Evolutionary conservation across 176 grass and related monocot genomes (phyloP), one percentile per base, ranked within the genome.

Genomic region (Carex scoparia): DNA sequence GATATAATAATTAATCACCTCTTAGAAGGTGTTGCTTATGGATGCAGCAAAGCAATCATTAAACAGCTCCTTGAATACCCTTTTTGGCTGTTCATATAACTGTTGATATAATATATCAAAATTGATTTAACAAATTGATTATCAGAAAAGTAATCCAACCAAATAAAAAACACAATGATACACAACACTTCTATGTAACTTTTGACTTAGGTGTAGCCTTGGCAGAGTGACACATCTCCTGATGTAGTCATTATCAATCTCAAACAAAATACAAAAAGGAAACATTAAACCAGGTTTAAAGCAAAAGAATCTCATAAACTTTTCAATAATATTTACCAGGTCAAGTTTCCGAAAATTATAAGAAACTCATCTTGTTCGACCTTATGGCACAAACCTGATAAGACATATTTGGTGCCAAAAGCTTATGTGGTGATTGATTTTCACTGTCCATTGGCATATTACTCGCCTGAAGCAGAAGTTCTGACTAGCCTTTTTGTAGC

Each of bases 301-400:
- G 16, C 38, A 48, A 16, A 67, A 68, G n/a, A 65, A 54, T 14
- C 58, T 83, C 23, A 83, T 69, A 1, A 66, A 33, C 60, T 48
- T 23, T 78, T 79, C 84, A 76, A 81, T 60, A 5, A 61, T 77
- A 12, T 23, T 84, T 83, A 78, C 28, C 91, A 98, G 96, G 87
- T 85, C 86, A 94, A 35, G 71, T 90, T 90, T 87, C 96, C 93
- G 79, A 61, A 32, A 81, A 76, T 98, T 33, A 77, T 92, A 89
- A 93, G 93, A 81, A 92, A 86, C 73, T 92, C 91, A 73, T 31
- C 87, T 67, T 87, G 90, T 86, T 98, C 93, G 74, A 87, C 79
- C 84, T 90, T 99, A 86, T 94, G 96, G 96, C 93, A 95, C 80
- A 95, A 99, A 86, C 88, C 93, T 33, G 93, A 95, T 80, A 80